A percentile compares a stretch with the other conserved stretches of the same genome.
Conservation (phyloP, 164 flowering plant genomes). For the Taxillus chinensis region DNA sequence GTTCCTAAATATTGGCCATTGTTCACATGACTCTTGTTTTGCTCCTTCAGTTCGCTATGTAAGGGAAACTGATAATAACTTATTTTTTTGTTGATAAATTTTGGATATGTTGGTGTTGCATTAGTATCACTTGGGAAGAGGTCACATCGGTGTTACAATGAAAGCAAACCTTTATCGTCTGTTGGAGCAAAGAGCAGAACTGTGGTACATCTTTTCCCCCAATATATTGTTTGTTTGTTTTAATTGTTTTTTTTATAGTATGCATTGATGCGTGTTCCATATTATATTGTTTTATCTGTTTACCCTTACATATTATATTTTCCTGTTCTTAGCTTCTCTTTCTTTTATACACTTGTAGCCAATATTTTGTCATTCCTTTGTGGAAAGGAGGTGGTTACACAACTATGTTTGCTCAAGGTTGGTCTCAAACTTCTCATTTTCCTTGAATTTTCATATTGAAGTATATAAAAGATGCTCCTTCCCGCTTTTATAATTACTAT, state of each 20-base stretch:
- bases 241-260: background rate
- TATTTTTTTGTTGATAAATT: background rate
- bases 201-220: slow-evolving; percentile 39
- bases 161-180: slow-evolving; percentile 59
- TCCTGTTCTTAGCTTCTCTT: background rate
- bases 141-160: slow-evolving; percentile 75
- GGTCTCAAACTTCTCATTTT: slow-evolving; percentile 5
- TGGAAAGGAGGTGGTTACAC: slow-evolving; percentile 82
- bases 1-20: too few species aligned
- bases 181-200: slow-evolving; percentile 64
- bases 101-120: slow-evolving; percentile 1
- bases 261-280: background rate
- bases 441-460: background rate
- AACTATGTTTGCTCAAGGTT: slow-evolving; percentile 95
- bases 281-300: background rate
- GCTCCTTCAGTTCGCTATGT: too few species aligned
- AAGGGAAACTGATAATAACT: too few species aligned
- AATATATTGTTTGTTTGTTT: background rate
- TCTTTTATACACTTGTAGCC: slow-evolving; percentile 34
- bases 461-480: too few species aligned
- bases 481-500: too few species aligned
- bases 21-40: too few species aligned
- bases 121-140: slow-evolving; percentile 90
- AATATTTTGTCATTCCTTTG: slow-evolving; percentile 80
- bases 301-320: background rate